Base-by-base conservation (phyloP, 2,329 filamentous ascomycete genomes). In the Fusarium sp. region DNA sequence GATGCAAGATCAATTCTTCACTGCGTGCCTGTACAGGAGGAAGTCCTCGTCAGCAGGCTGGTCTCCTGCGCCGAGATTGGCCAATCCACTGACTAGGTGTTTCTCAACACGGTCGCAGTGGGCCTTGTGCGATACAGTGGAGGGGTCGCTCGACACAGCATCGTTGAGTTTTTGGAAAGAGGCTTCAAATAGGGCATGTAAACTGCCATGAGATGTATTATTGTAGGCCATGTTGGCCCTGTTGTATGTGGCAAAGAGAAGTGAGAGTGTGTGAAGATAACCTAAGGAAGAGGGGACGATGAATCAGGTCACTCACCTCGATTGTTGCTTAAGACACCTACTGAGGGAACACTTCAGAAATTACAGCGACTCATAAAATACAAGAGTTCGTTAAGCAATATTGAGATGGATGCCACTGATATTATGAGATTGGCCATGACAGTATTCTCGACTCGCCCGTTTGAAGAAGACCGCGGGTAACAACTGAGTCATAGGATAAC, bases 241-340 rank as follows among this genome's bases (percentile, higher is more conserved):
- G 28, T 31, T 7, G 3, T 48, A 13, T n/a, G 6, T 14, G 3
- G 11, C 1, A 15, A n/a, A 7, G 1, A 24, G 5, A 48, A 18
- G 28, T 31, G 45, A 31, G 14, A 30, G 20, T 8, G 14, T 18
- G 7, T n/a, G 45, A n/a, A 31, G 45, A n/a, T 31, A 8, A 11
- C n/a, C n/a, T n/a, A n/a, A 30, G 44, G 41, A 44, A 16, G 44
- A 22, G 4, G 44, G 22, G 22, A 31, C 15, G 22, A 12, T 48
- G 28, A 48, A 31, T 48, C 5, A 48, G 7, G 45, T n/a, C 45
- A 48, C 22, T n/a, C 22, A 16, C 14, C 5, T 31, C 20, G 22
- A n/a, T 31, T 31, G 5, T 18, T 30, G 14, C 20, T 20, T 16
- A 9, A 13, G 11, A 13, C 15, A 22, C n/a, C n/a, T n/a, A n/a